Evolutionary conservation across 2,329 filamentous ascomycete species (phyloP), one percentile per base, ranked within the genome.

Genomic region (Nothopassalora personata): DNA sequence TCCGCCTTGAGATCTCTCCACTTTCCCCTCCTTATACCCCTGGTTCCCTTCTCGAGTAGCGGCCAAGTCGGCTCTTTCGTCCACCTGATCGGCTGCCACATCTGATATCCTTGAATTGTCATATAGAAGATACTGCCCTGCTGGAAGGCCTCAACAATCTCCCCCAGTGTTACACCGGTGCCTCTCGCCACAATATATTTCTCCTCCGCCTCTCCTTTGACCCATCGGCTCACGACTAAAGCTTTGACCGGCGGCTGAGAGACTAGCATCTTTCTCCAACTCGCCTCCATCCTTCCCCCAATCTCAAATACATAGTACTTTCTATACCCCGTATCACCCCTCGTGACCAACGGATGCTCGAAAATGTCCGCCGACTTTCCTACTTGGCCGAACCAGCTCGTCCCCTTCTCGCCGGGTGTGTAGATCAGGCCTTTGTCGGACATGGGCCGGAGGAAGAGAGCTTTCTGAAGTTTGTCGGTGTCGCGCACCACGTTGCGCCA

Each of bases 241-340:
- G 19, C 18, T 19, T 28, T 49, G 11, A 43, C 11, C 7, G 56
- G 49, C 11, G 56, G 56, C 49, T 58, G 56, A 6, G 56, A 46
- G 4, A 58, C 33, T 7, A 58, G 36, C 50, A 53, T 52, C n/a
- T 19, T 30, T 18, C 36, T 27, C 56, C 49, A 58, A 23, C 33
- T 52, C 15, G 56, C 48, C 2, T 43, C 28, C 10, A 9, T 18
- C 19, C 46, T 49, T 13, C 46, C 46, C 3, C 46, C 46, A 27
- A 34, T 34, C 5, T 49, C 28, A 43, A 5, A 19, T 51, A 23
- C 10, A 23, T 28, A 30, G 15, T 47, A 33, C 46, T 53, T 49
- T 19, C 46, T 49, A 18, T 4, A 15, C 15, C 30, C 10, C 23
- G 53, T n/a, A n/a, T 54, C 23, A 4, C 11, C 10, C 52, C 31